Conservation (phyloP, 2,329 filamentous ascomycete genomes). For the Apiospora kogelbergensis region DNA sequence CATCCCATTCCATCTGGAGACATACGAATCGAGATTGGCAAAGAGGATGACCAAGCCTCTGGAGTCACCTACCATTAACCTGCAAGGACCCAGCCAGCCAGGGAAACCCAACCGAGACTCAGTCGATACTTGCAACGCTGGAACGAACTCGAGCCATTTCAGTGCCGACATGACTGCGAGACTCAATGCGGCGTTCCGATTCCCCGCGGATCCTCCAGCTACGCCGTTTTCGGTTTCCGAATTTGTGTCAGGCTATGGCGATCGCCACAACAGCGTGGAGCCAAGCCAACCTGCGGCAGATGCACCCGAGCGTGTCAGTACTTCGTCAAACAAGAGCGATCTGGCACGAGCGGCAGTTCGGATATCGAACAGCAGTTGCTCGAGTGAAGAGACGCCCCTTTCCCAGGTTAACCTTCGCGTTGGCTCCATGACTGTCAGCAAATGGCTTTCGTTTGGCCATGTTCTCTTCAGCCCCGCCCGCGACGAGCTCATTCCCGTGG, state of each 20-base stretch:
- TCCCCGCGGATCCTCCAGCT: slow-evolving; percentile 36
- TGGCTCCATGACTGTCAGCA: slow-evolving; percentile 81
- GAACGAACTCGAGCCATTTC: slow-evolving; percentile 50
- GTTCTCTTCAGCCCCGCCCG: slow-evolving; percentile 80
- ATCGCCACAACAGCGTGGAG: slow-evolving; percentile 32
- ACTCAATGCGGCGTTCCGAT: slow-evolving; percentile 48
- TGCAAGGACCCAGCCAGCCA: slow-evolving; percentile 20
- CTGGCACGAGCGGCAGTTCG: slow-evolving; percentile 29
- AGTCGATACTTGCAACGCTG: slow-evolving; percentile 32
- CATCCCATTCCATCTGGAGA: slow-evolving; percentile 56
- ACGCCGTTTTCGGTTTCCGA: slow-evolving; percentile 45
- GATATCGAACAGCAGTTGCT: slow-evolving; percentile 44
- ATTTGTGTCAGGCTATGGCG: slow-evolving; percentile 39
- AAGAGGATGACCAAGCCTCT: slow-evolving; percentile 37
- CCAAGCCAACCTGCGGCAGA: slow-evolving; percentile 13
- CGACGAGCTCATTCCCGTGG: slow-evolving; percentile 62
- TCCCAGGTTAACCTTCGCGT: slow-evolving; percentile 75
- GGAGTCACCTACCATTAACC: slow-evolving; percentile 48
- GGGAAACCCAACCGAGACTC: slow-evolving; percentile 30
- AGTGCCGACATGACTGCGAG: slow-evolving; percentile 56
- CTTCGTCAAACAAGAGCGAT: slow-evolving; percentile 15
- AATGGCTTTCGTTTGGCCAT: slow-evolving; percentile 83
- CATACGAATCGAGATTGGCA: slow-evolving; percentile 39
- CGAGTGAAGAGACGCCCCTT: slow-evolving; percentile 60
- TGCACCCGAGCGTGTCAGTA: slow-evolving; percentile 17